These are phyloP conservation scores for Russula sp. DNA, from an alignment of 768 basidiomycete genomes.

Conservation along the genomic window DNA sequence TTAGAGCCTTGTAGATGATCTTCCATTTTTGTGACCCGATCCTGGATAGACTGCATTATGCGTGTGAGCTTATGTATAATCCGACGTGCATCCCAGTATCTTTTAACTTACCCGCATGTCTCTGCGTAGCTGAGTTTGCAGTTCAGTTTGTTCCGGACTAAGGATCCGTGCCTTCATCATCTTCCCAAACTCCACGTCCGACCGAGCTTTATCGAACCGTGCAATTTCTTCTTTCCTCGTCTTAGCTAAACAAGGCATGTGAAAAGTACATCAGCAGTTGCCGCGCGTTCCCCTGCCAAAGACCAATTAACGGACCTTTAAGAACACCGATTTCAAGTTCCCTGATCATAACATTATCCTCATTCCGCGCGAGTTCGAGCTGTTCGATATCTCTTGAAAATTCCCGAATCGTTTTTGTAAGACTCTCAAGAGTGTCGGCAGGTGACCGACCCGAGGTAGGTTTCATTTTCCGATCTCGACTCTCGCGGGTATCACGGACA, in stretches of 20 bases:
- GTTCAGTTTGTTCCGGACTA: slow-evolving; percentile 84
- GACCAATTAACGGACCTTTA: slow-evolving; percentile 49
- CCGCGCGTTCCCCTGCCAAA: not conserved
- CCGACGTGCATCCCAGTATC: slow-evolving; percentile 9
- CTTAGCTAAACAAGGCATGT: slow-evolving; percentile 48
- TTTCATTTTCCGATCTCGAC: slow-evolving; percentile 33
- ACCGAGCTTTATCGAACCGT: slow-evolving; percentile 73
- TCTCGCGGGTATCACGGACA: slow-evolving; percentile 42
- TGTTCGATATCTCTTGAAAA: slow-evolving; percentile 52
- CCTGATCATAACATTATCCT: slow-evolving; percentile 45
- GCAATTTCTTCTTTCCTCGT: slow-evolving; percentile 83
- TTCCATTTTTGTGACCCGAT: slow-evolving; percentile 27
- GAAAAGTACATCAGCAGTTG: slow-evolving; percentile 13
- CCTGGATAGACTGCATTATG: slow-evolving; percentile 22
- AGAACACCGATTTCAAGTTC: slow-evolving; percentile 65
- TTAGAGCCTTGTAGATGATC: slow-evolving; percentile 24
- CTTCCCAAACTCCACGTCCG: slow-evolving; percentile 68
- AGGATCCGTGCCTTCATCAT: slow-evolving; percentile 43
- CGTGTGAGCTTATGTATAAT: not conserved
- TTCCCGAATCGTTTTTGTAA: slow-evolving; percentile 48
- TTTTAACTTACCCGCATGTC: slow-evolving; percentile 61
- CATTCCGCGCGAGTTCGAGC: slow-evolving; percentile 45
- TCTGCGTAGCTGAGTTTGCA: slow-evolving; percentile 71
- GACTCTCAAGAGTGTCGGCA: slow-evolving; percentile 49
- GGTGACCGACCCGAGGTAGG: slow-evolving; percentile 40